Base-by-base conservation (phyloP, 352 stramenopile genomes). In the Pythium oligandrum region DNA sequence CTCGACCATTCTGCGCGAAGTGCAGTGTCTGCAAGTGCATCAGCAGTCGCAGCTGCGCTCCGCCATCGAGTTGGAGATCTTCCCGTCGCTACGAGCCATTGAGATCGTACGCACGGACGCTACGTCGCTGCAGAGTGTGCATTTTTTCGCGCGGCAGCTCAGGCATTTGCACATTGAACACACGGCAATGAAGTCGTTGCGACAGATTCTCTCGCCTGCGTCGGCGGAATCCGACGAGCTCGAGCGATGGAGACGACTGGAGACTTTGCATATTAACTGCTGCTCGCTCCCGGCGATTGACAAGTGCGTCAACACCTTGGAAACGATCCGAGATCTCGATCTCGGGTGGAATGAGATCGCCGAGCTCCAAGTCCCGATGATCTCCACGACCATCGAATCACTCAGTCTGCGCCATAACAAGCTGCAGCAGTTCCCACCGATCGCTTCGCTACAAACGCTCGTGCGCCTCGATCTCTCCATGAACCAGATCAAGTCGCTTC, bases 1-100 rank as follows among this genome's bases (percentile, higher is more conserved):
- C 44, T 93, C 82, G 10, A 95, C 85, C 10, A 88, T 91, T 6
- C 63, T 95, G 37, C 70, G 78, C 4, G 80, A 95, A 55, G 81
- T 90, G 34, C 68, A 69, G 33, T 57, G 70, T 6, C 65, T 95
- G 38, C 75, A 82, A 11, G 61, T 95, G 51, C 64, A 90, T 45
- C 70, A 90, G 55, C 64, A 68, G 10, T 70, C 70, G 10, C 52
- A 51, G 7, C 33, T 71, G 34, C 59, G 66, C 3, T 60, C 62
- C 1, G 53, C 74, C 2, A 73, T 93, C 40, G 73, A 92, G 51
- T 61, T 95, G 17, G 79, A 91, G 26, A 90, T 95, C 44, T 93
- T 95, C 38, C 78, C 85, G n/a, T 87, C 77, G 4, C 56, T 95
- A 30, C 68, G 62, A 11, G 51, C 78, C 5, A 60, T 95, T 3